Base-by-base conservation (phyloP, 306 rosid species). In the Fragaria nilgerrensis region DNA sequence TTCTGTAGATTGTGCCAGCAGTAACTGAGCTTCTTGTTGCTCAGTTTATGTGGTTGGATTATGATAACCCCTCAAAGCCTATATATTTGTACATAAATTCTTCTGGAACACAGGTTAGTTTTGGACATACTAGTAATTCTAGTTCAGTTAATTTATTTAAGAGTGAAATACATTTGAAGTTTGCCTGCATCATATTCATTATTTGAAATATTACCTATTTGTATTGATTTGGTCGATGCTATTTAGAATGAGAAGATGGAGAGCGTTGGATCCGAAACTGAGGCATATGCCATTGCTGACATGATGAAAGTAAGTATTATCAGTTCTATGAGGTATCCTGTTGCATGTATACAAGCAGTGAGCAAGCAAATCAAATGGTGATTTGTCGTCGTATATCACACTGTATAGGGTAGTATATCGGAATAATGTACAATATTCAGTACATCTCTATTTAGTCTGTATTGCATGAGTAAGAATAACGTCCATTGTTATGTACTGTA, bases 1-100 rank as follows among this genome's bases (percentile, higher is more conserved):
- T 83, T 68, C 4, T 88, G 84, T 90, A 95, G 99, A 95, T 95
- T 77, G 96, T 89, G 34, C 97, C 98, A 5, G 94, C 91, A 52
- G 99, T 95, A 53, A 87, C 99, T n/a, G 99, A 95, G 84, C 98
- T 95, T 76, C 79, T 95, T 81, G 78, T 91, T 83, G 97, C 97
- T 74, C 93, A 96, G 67, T 89, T 96, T 78, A 86, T 96, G 97
- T 96, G 93, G 92, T 86, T 96, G 90, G 97, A 91, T 86, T 92
- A 87, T 85, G 97, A 96, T 72, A 82, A 91, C 84, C 88, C 91
- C 75, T 36, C 77, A 19, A 92, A 96, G 82, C 99, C 98, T 59
- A 86, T 96, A 77, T 88, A 92, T 80, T 70, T 96, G 63, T 96
- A 96, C 86, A 92, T 96, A 73, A 96, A 96, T 81, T 96, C 98